Evolutionary conservation across 176 grass and related monocot genomes (phyloP).

Genomic region (Bothriochloa decipiens): DNA sequence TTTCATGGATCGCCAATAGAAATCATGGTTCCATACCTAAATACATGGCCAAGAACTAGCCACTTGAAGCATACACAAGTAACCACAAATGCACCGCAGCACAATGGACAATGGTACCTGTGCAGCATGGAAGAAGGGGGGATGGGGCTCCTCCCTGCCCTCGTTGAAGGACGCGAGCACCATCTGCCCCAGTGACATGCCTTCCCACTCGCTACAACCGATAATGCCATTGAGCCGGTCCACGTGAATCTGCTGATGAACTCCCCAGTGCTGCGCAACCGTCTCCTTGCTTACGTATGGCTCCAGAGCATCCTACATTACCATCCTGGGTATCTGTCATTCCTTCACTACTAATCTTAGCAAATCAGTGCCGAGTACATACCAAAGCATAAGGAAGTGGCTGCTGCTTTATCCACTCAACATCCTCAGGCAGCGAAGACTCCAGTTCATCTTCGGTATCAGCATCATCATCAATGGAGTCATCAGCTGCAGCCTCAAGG

Average conservation of each 20-base stretch:
- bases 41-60: constrained; percentile 24
- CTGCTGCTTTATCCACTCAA: constrained; percentile 53
- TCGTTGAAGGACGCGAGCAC: constrained; percentile 75
- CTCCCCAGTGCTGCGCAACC: constrained; percentile 72
- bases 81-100: neutral
- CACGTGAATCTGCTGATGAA: constrained; percentile 64
- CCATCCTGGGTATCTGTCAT: neutral
- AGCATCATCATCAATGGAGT: neutral
- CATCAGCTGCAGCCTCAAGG: neutral
- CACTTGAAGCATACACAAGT: neutral
- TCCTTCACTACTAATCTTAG: neutral
- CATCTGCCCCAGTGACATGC: constrained; percentile 71
- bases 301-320: constrained; percentile 74
- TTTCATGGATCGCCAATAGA: constrained; percentile 87
- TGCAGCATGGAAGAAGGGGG: constrained; percentile 74
- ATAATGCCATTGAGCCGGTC: constrained; percentile 74
- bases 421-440: constrained; percentile 19
- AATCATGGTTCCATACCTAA: constrained; percentile 97
- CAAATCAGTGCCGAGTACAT: neutral
- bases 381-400: constrained; percentile 69
- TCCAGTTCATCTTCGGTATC: neutral
- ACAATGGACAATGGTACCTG: constrained; percentile 44
- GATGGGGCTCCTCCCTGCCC: constrained; percentile 61
- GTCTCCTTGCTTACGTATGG: constrained; percentile 85
- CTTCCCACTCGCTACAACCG: constrained; percentile 68